Evolutionary conservation across 2,329 filamentous ascomycete species (phyloP).

Genomic region (Aspergillus texensis): DNA sequence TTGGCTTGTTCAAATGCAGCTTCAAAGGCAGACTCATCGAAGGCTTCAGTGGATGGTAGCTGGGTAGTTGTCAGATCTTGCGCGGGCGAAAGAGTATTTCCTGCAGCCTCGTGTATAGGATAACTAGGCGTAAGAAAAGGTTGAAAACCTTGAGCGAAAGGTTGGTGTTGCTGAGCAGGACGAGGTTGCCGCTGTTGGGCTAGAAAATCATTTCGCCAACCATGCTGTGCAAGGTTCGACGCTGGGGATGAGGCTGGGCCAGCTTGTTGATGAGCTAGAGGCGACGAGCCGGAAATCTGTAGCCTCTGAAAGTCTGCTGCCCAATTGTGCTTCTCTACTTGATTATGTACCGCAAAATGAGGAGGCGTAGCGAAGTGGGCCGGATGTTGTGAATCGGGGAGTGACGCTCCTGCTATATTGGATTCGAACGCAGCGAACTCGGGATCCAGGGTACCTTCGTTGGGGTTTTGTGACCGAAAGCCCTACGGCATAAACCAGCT

Average conservation of each 20-base stretch:
- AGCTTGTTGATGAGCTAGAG: slow-evolving; percentile 53
- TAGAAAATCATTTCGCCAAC: slow-evolving; percentile 67
- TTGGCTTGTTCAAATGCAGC: slow-evolving; percentile 47
- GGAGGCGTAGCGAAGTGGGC: slow-evolving; percentile 30
- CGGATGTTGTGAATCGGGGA: slow-evolving; percentile 44
- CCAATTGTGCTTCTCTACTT: slow-evolving; percentile 39
- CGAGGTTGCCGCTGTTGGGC: slow-evolving; percentile 37
- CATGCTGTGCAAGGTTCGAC: slow-evolving; percentile 32
- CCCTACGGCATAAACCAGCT: slow-evolving; percentile 46
- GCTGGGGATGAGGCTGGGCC: slow-evolving; percentile 43
- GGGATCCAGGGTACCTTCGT: slow-evolving; percentile 60
- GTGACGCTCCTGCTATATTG: slow-evolving; percentile 31
- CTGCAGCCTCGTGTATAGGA: slow-evolving; percentile 25
- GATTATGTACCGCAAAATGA: slow-evolving; percentile 28
- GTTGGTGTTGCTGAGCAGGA: slow-evolving; percentile 25
- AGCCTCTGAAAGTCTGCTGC: slow-evolving; percentile 51
- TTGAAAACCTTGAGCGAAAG: slow-evolving; percentile 30
- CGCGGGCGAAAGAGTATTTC: slow-evolving; percentile 26
- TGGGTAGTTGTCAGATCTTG: slow-evolving; percentile 30
- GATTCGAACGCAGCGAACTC: slow-evolving; percentile 72
- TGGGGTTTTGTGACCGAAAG: slow-evolving; percentile 62
- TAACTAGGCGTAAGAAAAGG: slow-evolving; percentile 31
- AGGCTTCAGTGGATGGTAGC: slow-evolving; percentile 32
- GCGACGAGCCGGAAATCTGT: slow-evolving; percentile 41
- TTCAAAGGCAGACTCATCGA: slow-evolving; percentile 51